phyloP scores from a whole-genome alignment of 2,329 filamentous ascomycete genomes.

The Botryotinia globosa region DNA sequence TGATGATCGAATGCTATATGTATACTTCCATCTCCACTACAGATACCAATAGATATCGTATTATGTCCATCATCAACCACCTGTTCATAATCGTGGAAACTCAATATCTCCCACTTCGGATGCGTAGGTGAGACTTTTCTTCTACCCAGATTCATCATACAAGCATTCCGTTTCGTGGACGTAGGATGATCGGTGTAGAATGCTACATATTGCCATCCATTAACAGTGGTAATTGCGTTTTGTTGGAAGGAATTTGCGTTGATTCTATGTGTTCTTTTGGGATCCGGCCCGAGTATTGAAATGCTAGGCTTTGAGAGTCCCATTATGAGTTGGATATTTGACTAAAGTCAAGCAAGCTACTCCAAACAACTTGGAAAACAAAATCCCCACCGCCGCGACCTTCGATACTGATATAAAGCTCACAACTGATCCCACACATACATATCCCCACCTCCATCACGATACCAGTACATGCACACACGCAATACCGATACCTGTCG shows the following conservation, averaged over 20 bases:
- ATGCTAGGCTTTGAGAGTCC: slow-evolving; percentile 23
- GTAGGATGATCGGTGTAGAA: slow-evolving; percentile 27
- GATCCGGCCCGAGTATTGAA: slow-evolving; percentile 27
- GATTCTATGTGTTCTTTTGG: slow-evolving; percentile 28
- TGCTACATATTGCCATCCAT: slow-evolving; percentile 30
- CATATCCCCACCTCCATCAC: neutral
- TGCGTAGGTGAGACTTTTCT: slow-evolving; percentile 7
- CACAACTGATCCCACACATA: neutral
- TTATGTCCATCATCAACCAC: slow-evolving; percentile 32
- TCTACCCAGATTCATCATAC: slow-evolving; percentile 27
- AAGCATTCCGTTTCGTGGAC: slow-evolving; percentile 10
- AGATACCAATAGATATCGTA: slow-evolving; percentile 32
- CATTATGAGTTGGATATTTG: neutral
- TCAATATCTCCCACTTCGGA: slow-evolving; percentile 27
- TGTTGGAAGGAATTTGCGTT: slow-evolving; percentile 34
- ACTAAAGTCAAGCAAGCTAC: neutral
- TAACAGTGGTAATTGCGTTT: slow-evolving; percentile 29
- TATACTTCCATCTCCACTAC: slow-evolving; percentile 31
- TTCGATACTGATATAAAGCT: neutral
- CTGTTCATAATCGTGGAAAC: slow-evolving; percentile 31
- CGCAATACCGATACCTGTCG: neutral
- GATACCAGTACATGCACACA: neutral
- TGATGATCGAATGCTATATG: slow-evolving; percentile 34
- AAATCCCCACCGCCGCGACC: neutral
- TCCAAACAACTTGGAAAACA: neutral